Base-by-base conservation (phyloP, 768 basidiomycete species). In the Coprinopsis cinerea region DNA sequence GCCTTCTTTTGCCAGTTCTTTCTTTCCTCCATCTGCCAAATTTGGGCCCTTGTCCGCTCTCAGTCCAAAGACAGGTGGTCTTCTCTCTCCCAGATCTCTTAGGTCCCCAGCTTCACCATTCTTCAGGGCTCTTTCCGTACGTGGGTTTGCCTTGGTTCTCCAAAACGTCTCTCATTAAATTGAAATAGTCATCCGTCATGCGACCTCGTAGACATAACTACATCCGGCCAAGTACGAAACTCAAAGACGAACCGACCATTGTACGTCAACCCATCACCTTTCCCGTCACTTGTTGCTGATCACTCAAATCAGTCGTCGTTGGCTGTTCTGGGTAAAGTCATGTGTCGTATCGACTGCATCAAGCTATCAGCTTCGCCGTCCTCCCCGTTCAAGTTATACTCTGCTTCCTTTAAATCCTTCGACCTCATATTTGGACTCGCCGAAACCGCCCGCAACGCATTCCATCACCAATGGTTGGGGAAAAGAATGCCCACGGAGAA, bases 391-490 rank as follows among this genome's bases (percentile, higher is more conserved):
- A 70, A 65, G 20, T 67, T 68, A 35, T 80, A 81, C 57, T 68
- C 65, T 43, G 57, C 75, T 17, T 61, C 68, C 43, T 57, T 83
- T 18, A 68, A 70, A 36, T 63, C 72, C 24, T 55, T 78, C 13
- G 54, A 59, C 1, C 55, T 78, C 22, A 61, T 63, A 27, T 70
- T 75, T 22, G 69, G 71, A 23, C 67, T 77, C 14, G 82, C 83
- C 52, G 69, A 79, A 43, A 67, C 76, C 3, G 64, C 64, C 9
- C 52, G 58, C 18, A 73, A 73, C 54, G 53, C 64, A 1, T 60
- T 79, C 4, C 82, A 85, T 60, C 67, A 65, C 41, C 61, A 72
- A 44, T 75, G 77, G 71, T 61, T 87, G 9, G 86, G 86, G 36
- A 65, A 67, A 1, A 58, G 60, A 22, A 56, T 57, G 35, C 58